Conservation (phyloP, 2,329 filamentous ascomycete species). For the Fusarium sp. region DNA sequence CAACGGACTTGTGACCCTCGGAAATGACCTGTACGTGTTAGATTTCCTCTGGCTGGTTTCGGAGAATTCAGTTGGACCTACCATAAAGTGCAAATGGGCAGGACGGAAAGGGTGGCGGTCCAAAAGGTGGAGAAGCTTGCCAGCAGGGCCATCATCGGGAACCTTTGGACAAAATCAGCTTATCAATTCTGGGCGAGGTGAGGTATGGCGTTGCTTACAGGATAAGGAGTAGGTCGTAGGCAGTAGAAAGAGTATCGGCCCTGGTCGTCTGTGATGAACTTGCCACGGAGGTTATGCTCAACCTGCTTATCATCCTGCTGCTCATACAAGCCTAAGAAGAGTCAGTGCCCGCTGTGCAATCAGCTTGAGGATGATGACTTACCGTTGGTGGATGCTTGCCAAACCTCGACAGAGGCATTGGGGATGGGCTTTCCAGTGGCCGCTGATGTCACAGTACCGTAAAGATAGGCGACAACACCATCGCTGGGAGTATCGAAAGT, state of each 20-base stretch:
- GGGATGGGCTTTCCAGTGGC: constrained; percentile 72
- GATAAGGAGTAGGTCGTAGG: constrained; percentile 68
- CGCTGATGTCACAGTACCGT: constrained; percentile 68
- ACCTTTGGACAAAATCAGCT: constrained; percentile 35
- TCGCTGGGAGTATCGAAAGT: constrained; percentile 62
- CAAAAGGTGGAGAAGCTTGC: constrained; percentile 62
- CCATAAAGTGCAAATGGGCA: constrained; percentile 70
- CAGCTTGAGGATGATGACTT: constrained; percentile 21
- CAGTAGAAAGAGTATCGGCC: constrained; percentile 73
- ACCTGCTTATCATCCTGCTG: constrained; percentile 78
- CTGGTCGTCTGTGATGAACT: constrained; percentile 73
- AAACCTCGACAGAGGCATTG: constrained; percentile 77
- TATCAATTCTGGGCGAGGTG: neutral
- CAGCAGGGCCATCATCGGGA: constrained; percentile 64
- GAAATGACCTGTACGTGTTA: constrained; percentile 52
- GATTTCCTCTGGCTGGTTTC: accelerated
- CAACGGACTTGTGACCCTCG: constrained; percentile 73
- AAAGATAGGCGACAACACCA: constrained; percentile 69
- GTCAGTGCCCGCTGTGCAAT: neutral
- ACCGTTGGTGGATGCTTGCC: constrained; percentile 82
- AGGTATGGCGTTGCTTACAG: constrained; percentile 45
- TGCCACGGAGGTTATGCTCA: constrained; percentile 79
- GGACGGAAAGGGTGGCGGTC: constrained; percentile 68
- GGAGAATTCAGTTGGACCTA: constrained; percentile 30
- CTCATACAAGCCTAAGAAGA: constrained; percentile 64